phyloP scores from a whole-genome alignment of 371 early-diverging fungal species.

The Circinella minor region DNA sequence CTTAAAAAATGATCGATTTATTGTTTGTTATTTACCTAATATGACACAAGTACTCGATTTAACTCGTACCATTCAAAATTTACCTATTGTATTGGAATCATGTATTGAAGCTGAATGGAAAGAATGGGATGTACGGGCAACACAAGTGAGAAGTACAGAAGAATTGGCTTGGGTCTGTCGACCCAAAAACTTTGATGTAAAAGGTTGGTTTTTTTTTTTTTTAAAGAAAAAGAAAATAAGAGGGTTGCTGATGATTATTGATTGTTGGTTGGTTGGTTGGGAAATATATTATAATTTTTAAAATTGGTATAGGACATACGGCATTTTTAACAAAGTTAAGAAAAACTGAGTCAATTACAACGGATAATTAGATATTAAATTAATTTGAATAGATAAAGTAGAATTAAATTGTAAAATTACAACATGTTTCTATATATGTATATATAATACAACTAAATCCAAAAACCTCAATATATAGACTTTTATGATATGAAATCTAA shows the following conservation, averaged over 20 bases:
- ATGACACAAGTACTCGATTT: slow-evolving; percentile 77
- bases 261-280: background rate
- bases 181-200: slow-evolving; percentile 60
- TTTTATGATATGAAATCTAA: no score
- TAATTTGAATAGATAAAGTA: no score
- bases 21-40: slow-evolving; percentile 76
- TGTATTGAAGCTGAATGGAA: slow-evolving; percentile 74
- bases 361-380: background rate
- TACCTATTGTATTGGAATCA: slow-evolving; percentile 60
- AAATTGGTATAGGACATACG: slow-evolving; percentile 45
- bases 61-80: slow-evolving; percentile 46
- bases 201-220: slow-evolving; percentile 16
- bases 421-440: no score
- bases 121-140: slow-evolving; percentile 71
- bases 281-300: background rate
- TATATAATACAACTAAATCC: no score
- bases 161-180: slow-evolving; percentile 62
- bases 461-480: no score
- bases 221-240: background rate
- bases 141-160: slow-evolving; percentile 58
- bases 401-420: no score
- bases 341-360: slow-evolving; percentile 26
- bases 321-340: slow-evolving; percentile 68
- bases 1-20: slow-evolving; percentile 67
- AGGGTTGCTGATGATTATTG: no score